A percentile compares a stretch with the other conserved stretches of the same genome.
These are phyloP conservation scores for Aspergillus sp. DNA, from an alignment of 2,329 filamentous ascomycete species.

Conservation along the genomic window DNA sequence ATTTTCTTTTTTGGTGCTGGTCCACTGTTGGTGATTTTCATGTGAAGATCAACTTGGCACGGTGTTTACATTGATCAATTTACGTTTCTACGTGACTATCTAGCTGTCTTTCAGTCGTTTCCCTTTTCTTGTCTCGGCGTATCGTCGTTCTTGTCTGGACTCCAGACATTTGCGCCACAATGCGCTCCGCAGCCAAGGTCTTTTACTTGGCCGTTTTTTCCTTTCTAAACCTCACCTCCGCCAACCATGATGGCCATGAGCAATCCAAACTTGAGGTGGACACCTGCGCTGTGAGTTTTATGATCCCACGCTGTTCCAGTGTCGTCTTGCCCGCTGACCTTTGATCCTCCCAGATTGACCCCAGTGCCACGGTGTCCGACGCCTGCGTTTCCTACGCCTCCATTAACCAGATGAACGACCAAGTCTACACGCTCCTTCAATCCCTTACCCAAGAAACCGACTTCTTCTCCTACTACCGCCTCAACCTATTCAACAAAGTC, in stretches of 20 bases:
- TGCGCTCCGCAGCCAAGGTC: constrained; percentile 54
- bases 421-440: constrained; percentile 72
- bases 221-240: constrained; percentile 52
- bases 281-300: constrained; percentile 56
- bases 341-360: constrained; percentile 66
- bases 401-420: constrained; percentile 78
- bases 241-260: constrained; percentile 32
- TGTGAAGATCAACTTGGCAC: constrained; percentile 8
- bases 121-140: not conserved
- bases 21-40: constrained; percentile 14
- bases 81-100: not conserved
- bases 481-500: constrained; percentile 90
- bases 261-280: constrained; percentile 34
- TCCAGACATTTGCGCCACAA: constrained; percentile 26
- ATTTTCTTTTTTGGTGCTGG: not conserved
- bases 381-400: constrained; percentile 92
- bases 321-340: not conserved
- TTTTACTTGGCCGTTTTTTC: constrained; percentile 65
- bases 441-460: constrained; percentile 85
- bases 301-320: not conserved
- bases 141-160: not conserved
- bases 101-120: not conserved
- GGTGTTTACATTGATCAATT: not conserved
- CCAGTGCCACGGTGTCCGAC: constrained; percentile 84
- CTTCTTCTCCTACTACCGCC: constrained; percentile 96